A percentile compares a stretch with the other conserved stretches of the same genome.
Conservation (phyloP, 139 green algal species). For the Desmodesmus armatus region DNA sequence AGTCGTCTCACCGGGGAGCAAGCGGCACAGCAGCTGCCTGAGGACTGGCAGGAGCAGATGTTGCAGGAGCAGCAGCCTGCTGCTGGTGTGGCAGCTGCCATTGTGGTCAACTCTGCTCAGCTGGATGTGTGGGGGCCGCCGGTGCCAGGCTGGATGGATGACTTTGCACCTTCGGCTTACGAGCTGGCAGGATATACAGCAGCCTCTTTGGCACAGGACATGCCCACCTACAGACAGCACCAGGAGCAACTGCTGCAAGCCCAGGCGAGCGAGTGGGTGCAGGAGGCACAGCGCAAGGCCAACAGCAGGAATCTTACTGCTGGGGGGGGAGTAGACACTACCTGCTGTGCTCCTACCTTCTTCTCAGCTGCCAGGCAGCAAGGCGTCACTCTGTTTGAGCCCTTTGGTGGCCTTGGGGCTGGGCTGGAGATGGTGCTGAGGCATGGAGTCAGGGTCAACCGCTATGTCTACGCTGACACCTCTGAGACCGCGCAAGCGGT, state of each 20-base stretch:
- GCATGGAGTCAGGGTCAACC: not conserved
- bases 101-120: too few species aligned
- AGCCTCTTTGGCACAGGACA: too few species aligned
- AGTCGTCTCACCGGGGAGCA: too few species aligned
- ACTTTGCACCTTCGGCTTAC: too few species aligned
- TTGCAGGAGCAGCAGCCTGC: too few species aligned
- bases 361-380: not conserved
- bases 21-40: too few species aligned
- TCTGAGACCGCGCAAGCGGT: not conserved
- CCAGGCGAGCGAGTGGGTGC: not conserved
- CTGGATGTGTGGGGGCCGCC: too few species aligned
- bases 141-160: too few species aligned
- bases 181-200: too few species aligned
- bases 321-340: not conserved
- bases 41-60: too few species aligned
- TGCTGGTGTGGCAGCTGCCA: too few species aligned
- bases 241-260: not conserved
- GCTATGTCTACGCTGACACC: constrained; percentile 35
- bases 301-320: not conserved
- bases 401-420: constrained; percentile 40
- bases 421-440: constrained; percentile 39
- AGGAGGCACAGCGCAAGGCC: not conserved
- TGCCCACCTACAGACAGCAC: too few species aligned
- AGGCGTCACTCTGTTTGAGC: constrained; percentile 29
- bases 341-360: not conserved